Percentiles rank a stretch among this genome's conserved stretches.
Conservation (phyloP, 1,139 yeast genomes). For the Meyerozyma elateridarum region DNA sequence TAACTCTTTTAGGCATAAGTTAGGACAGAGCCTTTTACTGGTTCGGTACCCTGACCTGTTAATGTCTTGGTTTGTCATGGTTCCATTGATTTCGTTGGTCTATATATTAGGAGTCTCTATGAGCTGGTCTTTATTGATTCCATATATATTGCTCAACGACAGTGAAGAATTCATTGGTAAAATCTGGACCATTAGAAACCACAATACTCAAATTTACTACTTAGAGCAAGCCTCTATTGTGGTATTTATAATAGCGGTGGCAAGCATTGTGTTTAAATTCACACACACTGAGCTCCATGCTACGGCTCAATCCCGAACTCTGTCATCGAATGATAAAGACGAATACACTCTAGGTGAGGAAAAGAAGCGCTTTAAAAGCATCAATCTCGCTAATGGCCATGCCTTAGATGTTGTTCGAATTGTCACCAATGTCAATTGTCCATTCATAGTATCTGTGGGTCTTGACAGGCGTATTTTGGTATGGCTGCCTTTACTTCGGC, state of each 20-base stretch:
- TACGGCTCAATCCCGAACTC: slow-evolving; percentile 1
- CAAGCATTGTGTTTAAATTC: slow-evolving; percentile 26
- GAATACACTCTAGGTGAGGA: slow-evolving; percentile 19
- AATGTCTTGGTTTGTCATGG: slow-evolving; percentile 15
- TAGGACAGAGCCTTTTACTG: slow-evolving; percentile 1
- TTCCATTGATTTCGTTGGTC: slow-evolving; percentile 15
- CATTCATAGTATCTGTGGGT: slow-evolving; percentile 64
- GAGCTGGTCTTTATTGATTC: slow-evolving; percentile 27
- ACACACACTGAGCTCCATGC: slow-evolving; percentile 13
- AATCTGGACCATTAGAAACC: slow-evolving; percentile 15
- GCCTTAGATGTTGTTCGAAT: slow-evolving; percentile 59
- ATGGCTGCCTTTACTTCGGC: slow-evolving; percentile 62
- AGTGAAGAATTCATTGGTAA: slow-evolving; percentile 14
- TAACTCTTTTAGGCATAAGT: slow-evolving; percentile 15
- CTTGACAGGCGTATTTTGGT: slow-evolving; percentile 66
- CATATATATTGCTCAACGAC: slow-evolving; percentile 20
- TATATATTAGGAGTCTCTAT: slow-evolving; percentile 17
- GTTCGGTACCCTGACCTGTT: slow-evolving; percentile 9
- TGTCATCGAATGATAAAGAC: slow-evolving; percentile 9
- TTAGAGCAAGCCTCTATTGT: slow-evolving; percentile 27
- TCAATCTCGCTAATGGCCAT: slow-evolving; percentile 55
- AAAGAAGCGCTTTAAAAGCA: slow-evolving; percentile 28
- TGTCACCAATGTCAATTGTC: slow-evolving; percentile 49
- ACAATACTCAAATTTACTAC: slow-evolving; percentile 25
- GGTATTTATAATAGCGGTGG: slow-evolving; percentile 24